A percentile compares a stretch with the other conserved stretches of the same genome.
Conservation (phyloP, 139 green algal species). For the Ettlia oleoabundans region DNA sequence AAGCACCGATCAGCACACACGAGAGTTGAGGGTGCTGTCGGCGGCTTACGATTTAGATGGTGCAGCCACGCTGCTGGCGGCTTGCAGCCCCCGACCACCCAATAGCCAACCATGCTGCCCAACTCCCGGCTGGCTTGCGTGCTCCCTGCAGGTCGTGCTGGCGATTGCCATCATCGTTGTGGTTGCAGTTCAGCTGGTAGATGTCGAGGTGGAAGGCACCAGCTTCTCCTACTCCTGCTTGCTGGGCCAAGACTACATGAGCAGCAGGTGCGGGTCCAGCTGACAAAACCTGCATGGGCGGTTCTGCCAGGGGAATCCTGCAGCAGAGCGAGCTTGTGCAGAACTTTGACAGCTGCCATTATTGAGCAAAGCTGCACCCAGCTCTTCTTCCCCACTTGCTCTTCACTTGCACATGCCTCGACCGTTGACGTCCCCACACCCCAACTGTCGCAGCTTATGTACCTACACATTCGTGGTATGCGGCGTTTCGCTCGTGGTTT, state of each 20-base stretch:
- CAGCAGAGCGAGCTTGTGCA: no score
- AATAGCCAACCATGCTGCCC: background rate
- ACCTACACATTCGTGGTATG: constrained; percentile 15
- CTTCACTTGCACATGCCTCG: background rate
- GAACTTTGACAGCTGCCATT: no score
- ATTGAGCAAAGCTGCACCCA: no score
- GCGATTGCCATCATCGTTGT: constrained; percentile 1
- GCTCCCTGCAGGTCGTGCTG: background rate
- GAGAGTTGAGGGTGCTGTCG: background rate
- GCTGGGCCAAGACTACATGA: background rate
- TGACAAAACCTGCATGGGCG: no score
- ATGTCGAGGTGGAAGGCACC: constrained; percentile 3
- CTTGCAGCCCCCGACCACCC: background rate
- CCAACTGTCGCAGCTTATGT: no score
- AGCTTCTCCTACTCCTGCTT: constrained; percentile 10
- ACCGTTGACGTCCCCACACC: background rate
- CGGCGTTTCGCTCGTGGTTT: constrained; percentile 7
- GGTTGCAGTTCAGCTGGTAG: background rate
- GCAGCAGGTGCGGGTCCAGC: no score
- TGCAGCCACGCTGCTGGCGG: background rate
- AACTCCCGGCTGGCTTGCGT: no score
- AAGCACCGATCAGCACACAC: background rate
- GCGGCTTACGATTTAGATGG: background rate
- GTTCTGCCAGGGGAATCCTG: no score
- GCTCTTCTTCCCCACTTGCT: no score